Evolutionary conservation across 495 filamentous ascomycete genomes (phyloP).

Genomic region (Hypoxylon perforatum): DNA sequence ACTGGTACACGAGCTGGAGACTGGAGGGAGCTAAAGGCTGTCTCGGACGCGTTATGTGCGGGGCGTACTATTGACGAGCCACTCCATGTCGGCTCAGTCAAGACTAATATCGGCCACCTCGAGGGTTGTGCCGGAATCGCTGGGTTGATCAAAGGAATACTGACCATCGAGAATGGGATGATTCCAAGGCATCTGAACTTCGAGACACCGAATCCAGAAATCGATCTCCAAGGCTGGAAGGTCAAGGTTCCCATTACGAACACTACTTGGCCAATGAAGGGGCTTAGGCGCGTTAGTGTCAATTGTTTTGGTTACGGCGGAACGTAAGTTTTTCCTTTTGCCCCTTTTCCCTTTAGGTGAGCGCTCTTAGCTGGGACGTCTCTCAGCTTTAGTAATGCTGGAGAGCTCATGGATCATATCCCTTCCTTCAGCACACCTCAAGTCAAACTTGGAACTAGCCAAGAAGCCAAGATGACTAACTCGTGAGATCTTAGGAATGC

Average conservation of each 20-base stretch:
- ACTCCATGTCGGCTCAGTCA: slow-evolving; percentile 51
- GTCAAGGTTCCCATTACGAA: slow-evolving; percentile 37
- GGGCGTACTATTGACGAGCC: slow-evolving; percentile 44
- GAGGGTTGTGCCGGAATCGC: slow-evolving; percentile 58
- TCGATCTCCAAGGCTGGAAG: slow-evolving; percentile 49
- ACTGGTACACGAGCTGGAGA: slow-evolving; percentile 65
- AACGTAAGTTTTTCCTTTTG: slow-evolving; percentile 21
- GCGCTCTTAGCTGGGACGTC: neutral
- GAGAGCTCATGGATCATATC: too few relatives aligned
- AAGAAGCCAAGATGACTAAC: slow-evolving; percentile 2
- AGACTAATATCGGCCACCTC: slow-evolving; percentile 57
- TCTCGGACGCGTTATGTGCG: slow-evolving; percentile 55
- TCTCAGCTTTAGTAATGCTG: too few relatives aligned
- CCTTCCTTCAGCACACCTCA: neutral
- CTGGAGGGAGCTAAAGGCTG: slow-evolving; percentile 62
- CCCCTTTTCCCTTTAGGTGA: too few relatives aligned
- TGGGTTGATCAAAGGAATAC: slow-evolving; percentile 60
- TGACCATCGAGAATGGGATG: slow-evolving; percentile 61
- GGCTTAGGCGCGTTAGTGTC: slow-evolving; percentile 29
- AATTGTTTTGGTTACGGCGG: slow-evolving; percentile 40
- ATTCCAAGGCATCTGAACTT: slow-evolving; percentile 59
- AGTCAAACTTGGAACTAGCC: neutral
- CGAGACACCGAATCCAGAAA: slow-evolving; percentile 54
- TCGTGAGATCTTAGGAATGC: slow-evolving; percentile 15
- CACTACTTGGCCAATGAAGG: slow-evolving; percentile 25